These are phyloP conservation scores for Globisporangium rhizosaccharum DNA, from an alignment of 352 stramenopile genomes.

Conservation along the genomic window DNA sequence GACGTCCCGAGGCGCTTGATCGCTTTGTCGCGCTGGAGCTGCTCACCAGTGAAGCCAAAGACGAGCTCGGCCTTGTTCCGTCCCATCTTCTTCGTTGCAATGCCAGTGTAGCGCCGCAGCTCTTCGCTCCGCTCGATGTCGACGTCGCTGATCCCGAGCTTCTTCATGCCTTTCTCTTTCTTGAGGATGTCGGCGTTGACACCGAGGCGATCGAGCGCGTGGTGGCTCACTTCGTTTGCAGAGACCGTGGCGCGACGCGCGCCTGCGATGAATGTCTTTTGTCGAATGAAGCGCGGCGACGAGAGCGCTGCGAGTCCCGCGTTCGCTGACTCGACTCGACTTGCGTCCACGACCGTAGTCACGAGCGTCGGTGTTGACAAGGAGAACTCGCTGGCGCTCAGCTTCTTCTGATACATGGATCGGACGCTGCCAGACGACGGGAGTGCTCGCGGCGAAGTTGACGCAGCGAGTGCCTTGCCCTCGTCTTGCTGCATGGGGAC, in stretches of 20 bases:
- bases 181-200: slow-evolving; percentile 59
- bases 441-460: neutral
- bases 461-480: neutral
- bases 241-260: slow-evolving; percentile 23
- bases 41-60: slow-evolving; percentile 59
- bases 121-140: slow-evolving; percentile 50
- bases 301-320: neutral
- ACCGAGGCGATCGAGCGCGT: slow-evolving; percentile 49
- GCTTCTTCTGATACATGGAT: slow-evolving; percentile 10
- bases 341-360: neutral
- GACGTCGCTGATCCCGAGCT: slow-evolving; percentile 62
- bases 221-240: slow-evolving; percentile 29
- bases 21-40: slow-evolving; percentile 51
- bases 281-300: slow-evolving; percentile 4
- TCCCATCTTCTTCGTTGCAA: slow-evolving; percentile 22
- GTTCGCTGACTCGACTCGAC: neutral
- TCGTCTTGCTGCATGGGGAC: slow-evolving; percentile 7
- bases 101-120: slow-evolving; percentile 44
- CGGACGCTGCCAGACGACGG: neutral
- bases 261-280: slow-evolving; percentile 2
- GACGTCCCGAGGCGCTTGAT: slow-evolving; percentile 51
- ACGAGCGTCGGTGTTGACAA: slow-evolving; percentile 8
- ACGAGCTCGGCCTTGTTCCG: slow-evolving; percentile 50
- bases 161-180: slow-evolving; percentile 75
- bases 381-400: slow-evolving; percentile 5